Conservation (phyloP, 176 grass and related monocot genomes). For the Poa pratensis region DNA sequence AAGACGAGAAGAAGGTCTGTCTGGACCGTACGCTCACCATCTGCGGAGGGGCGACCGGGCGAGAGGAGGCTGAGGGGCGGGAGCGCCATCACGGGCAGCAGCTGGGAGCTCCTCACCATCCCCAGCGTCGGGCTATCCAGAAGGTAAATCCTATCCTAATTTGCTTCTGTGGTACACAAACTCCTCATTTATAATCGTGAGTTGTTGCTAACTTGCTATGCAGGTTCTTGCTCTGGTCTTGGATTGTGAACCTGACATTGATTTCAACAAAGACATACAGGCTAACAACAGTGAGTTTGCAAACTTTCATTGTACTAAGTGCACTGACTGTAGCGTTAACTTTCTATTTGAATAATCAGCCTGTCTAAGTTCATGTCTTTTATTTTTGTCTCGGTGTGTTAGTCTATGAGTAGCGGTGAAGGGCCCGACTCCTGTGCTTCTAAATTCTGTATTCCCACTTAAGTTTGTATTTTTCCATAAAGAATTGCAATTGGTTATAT, state of each 20-base stretch:
- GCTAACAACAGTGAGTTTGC: slow-evolving; percentile 78
- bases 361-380: background rate
- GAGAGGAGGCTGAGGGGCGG: too few relatives aligned
- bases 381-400: background rate
- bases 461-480: background rate
- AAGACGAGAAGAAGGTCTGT: too few relatives aligned
- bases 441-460: slow-evolving; percentile 16
- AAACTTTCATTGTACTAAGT: background rate
- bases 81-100: too few relatives aligned
- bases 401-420: background rate
- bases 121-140: slow-evolving; percentile 46
- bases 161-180: slow-evolving; percentile 9
- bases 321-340: background rate
- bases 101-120: too few relatives aligned
- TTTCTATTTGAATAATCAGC: background rate
- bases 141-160: slow-evolving; percentile 52
- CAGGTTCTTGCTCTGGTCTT: slow-evolving; percentile 89
- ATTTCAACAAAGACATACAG: slow-evolving; percentile 86
- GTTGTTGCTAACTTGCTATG: slow-evolving; percentile 31
- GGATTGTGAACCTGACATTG: slow-evolving; percentile 97
- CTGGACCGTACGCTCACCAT: too few relatives aligned
- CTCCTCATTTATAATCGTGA: background rate
- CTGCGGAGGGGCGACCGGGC: too few relatives aligned
- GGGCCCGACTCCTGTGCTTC: background rate
- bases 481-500: too few relatives aligned